These are phyloP conservation scores for Albatrellus ellisii DNA, from an alignment of 768 basidiomycete genomes.

Conservation along the genomic window DNA sequence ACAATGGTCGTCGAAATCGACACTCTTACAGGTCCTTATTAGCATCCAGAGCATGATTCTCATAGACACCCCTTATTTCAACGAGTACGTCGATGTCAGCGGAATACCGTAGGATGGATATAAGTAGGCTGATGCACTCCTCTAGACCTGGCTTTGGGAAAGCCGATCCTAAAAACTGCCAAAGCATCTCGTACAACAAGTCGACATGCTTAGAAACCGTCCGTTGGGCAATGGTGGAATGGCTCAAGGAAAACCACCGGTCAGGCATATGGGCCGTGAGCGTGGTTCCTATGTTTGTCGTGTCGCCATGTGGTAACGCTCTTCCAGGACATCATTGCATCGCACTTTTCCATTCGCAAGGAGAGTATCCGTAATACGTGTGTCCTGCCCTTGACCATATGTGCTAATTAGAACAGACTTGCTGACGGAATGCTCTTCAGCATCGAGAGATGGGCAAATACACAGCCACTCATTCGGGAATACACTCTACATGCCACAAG, in stretches of 20 bases:
- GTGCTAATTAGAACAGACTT: too few species aligned
- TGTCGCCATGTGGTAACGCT: background rate
- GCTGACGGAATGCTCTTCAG: conserved; percentile 12
- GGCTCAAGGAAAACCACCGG: conserved; percentile 31
- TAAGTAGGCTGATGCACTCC: background rate
- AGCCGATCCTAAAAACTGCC: conserved; percentile 22
- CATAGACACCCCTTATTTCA: conserved; percentile 40
- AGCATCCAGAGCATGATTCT: conserved; percentile 49
- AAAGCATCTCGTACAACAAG: conserved; percentile 34
- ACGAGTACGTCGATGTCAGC: conserved; percentile 30
- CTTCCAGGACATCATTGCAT: conserved; percentile 33
- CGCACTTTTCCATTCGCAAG: conserved; percentile 32
- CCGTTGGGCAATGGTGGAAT: conserved; percentile 41
- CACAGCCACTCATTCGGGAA: conserved; percentile 18
- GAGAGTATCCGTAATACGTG: conserved; percentile 30
- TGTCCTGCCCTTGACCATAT: conserved; percentile 9
- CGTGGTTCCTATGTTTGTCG: background rate
- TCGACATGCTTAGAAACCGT: conserved; percentile 30
- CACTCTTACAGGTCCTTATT: conserved; percentile 41
- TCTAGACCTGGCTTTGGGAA: conserved; percentile 35
- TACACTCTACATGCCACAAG: conserved; percentile 6
- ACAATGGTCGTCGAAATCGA: conserved; percentile 36
- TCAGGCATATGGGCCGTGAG: conserved; percentile 34
- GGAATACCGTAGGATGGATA: background rate
- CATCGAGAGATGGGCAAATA: conserved; percentile 23